These are phyloP conservation scores for Mycena amicta DNA, from an alignment of 768 basidiomycete genomes.

Conservation along the genomic window DNA sequence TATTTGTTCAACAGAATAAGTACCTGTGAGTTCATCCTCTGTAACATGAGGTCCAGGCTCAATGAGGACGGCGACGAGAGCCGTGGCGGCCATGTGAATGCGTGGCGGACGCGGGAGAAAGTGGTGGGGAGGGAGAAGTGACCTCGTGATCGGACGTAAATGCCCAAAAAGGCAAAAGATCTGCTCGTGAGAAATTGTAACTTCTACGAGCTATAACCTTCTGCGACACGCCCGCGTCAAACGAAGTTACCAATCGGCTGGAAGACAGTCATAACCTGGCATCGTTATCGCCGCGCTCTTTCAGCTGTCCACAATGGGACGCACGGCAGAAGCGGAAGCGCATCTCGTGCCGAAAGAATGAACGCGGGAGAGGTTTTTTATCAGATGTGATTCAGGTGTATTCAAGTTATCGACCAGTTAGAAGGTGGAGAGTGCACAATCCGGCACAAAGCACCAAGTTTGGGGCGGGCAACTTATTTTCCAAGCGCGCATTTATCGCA, in stretches of 20 bases:
- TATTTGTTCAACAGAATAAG: too few species aligned
- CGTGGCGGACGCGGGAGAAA: too few species aligned
- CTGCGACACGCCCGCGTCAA: neutral
- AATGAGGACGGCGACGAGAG: slow-evolving; percentile 26
- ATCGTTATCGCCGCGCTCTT: neutral
- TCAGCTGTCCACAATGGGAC: too few species aligned
- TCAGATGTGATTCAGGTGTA: too few species aligned
- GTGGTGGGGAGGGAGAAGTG: too few species aligned
- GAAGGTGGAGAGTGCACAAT: neutral
- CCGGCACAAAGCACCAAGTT: neutral
- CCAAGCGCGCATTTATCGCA: slow-evolving; percentile 16
- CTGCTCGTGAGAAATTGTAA: too few species aligned
- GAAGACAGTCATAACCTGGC: neutral
- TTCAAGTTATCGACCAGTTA: too few species aligned
- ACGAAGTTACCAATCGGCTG: slow-evolving; percentile 1
- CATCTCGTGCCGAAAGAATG: too few species aligned
- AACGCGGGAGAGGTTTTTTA: neutral
- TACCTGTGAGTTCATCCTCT: slow-evolving; percentile 37
- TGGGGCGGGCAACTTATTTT: neutral
- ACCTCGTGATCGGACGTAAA: too few species aligned
- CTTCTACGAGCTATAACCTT: too few species aligned
- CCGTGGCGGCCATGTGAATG: slow-evolving; percentile 1
- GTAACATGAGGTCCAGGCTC: slow-evolving; percentile 32
- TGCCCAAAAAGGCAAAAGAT: neutral
- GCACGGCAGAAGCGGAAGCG: too few species aligned